Percentiles rank a stretch among this genome's conserved stretches.
Evolutionary conservation across 129 eudicot species (phyloP).

Genomic region (Flaveria sonorensis): DNA sequence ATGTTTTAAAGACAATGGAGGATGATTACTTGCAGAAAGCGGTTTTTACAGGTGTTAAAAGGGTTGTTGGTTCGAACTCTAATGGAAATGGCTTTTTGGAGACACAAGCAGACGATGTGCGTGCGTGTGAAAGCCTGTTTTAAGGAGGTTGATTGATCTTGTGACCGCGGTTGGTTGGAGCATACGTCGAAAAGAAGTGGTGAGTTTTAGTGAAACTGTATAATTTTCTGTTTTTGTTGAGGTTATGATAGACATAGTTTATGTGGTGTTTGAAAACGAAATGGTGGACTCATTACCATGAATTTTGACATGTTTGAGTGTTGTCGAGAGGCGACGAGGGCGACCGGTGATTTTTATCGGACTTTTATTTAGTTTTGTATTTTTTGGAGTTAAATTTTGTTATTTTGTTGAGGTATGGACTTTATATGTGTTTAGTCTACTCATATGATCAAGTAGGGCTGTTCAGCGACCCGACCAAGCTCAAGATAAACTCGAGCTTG

Average conservation of each 20-base stretch:
- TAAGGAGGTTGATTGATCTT: background rate
- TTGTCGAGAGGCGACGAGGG: background rate
- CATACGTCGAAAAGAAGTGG: background rate
- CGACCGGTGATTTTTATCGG: background rate
- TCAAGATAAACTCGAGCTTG: no score
- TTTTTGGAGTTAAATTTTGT: background rate
- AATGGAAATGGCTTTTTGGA: conserved; percentile 59
- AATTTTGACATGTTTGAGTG: conserved; percentile 17
- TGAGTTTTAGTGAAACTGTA: background rate
- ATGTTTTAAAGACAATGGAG: conserved; percentile 64
- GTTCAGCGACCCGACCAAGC: no score
- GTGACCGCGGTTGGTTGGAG: background rate
- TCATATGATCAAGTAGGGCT: no score
- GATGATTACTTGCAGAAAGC: conserved; percentile 66
- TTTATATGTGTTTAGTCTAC: background rate
- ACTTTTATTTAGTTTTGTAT: background rate
- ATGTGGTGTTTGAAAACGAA: background rate
- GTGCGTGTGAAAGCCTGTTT: conserved; percentile 53
- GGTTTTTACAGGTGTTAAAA: conserved; percentile 51
- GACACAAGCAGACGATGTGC: conserved; percentile 63
- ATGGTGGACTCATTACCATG: conserved; percentile 15
- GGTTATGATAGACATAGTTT: conserved; percentile 20
- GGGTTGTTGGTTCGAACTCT: conserved; percentile 45
- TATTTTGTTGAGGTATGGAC: background rate
- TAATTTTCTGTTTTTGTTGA: conserved; percentile 9